A percentile compares a stretch with the other conserved stretches of the same genome.
phyloP scores from a whole-genome alignment of 2,329 filamentous ascomycete genomes.

The Lachnellula arida region DNA sequence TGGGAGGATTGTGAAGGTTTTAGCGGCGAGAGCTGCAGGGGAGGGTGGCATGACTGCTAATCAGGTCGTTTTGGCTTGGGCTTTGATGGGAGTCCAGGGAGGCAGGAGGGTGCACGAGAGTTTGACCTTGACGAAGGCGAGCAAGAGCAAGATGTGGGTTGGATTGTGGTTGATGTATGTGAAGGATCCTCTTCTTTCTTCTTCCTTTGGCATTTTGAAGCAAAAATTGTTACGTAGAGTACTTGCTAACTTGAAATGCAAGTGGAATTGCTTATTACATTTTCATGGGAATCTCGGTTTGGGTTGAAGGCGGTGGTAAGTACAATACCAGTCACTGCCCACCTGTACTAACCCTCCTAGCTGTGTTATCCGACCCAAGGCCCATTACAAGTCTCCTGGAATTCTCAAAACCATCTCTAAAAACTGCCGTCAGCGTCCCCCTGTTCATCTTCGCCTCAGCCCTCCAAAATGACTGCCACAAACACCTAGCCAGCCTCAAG shows the following conservation, averaged over 20 bases:
- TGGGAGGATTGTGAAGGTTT: constrained; percentile 51
- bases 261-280: constrained; percentile 71
- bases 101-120: constrained; percentile 73
- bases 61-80: constrained; percentile 63
- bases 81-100: constrained; percentile 72
- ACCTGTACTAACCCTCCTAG: constrained; percentile 23
- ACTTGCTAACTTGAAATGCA: neutral
- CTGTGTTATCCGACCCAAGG: constrained; percentile 11
- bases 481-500: constrained; percentile 62
- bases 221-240: too few relatives aligned
- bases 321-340: constrained; percentile 1
- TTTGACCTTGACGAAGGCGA: constrained; percentile 58
- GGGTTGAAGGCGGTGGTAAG: constrained; percentile 77
- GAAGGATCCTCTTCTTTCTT: neutral
- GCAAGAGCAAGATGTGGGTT: constrained; percentile 72
- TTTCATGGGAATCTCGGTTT: constrained; percentile 67
- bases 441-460: constrained; percentile 66
- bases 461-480: constrained; percentile 71
- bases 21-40: constrained; percentile 31
- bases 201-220: too few relatives aligned
- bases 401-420: constrained; percentile 35
- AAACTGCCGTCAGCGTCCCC: constrained; percentile 51
- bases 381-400: constrained; percentile 9
- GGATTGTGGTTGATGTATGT: constrained; percentile 66
- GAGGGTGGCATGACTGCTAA: constrained; percentile 46